These are phyloP conservation scores for Alternaria longipes DNA, from an alignment of 2,329 filamentous ascomycete genomes.

Conservation along the genomic window DNA sequence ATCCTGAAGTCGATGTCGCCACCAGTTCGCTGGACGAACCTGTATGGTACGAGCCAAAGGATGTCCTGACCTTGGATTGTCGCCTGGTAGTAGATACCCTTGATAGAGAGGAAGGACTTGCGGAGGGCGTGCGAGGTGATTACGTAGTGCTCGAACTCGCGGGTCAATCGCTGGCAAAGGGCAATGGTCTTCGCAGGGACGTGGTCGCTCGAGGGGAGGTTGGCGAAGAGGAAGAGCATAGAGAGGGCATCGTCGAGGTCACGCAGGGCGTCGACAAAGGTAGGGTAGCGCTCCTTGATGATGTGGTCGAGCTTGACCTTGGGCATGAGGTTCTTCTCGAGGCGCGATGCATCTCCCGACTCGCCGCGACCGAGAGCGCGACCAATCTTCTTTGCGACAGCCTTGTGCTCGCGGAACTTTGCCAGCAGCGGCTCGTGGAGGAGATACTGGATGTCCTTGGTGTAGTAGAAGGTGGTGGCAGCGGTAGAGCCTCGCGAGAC, in stretches of 20 bases:
- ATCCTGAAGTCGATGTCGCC: constrained; percentile 98
- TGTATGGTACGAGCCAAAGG: constrained; percentile 96
- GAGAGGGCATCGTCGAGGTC: constrained; percentile 97
- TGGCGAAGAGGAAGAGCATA: constrained; percentile 97
- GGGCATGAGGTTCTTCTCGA: constrained; percentile 91
- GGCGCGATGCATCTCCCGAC: constrained; percentile 83
- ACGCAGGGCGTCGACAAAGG: constrained; percentile 91
- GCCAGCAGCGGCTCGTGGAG: constrained; percentile 92
- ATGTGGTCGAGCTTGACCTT: constrained; percentile 94
- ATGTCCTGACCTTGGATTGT: constrained; percentile 97
- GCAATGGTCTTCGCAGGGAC: constrained; percentile 96
- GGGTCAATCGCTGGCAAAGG: constrained; percentile 88
- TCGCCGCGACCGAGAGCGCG: constrained; percentile 91
- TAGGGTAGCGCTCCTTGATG: constrained; percentile 97
- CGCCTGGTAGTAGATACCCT: constrained; percentile 99
- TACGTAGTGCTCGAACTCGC: constrained; percentile 98
- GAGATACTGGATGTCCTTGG: constrained; percentile 98
- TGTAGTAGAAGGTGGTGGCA: constrained; percentile 89
- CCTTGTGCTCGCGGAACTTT: constrained; percentile 97
- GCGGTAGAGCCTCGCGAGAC: constrained; percentile 88
- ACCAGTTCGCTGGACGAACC: constrained; percentile 94
- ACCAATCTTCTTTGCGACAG: constrained; percentile 96
- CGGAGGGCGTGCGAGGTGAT: constrained; percentile 90
- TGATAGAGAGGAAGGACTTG: constrained; percentile 98
- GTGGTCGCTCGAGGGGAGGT: constrained; percentile 86